These are phyloP conservation scores for Kentomonas sorsogonicus DNA, from an alignment of 208 protist species.

Conservation along the genomic window DNA sequence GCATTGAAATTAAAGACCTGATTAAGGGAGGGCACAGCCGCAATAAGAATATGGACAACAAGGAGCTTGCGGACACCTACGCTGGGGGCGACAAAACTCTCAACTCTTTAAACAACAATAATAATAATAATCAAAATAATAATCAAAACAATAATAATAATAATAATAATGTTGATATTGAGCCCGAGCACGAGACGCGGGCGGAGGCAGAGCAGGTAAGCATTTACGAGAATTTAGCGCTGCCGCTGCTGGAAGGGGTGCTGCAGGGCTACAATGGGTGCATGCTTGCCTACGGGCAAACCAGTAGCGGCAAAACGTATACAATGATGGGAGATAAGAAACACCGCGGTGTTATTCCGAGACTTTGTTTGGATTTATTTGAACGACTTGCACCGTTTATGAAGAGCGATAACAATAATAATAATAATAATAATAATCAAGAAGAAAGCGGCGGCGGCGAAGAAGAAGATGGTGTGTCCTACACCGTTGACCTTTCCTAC, in stretches of 20 bases:
- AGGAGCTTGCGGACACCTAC: slow-evolving; percentile 5
- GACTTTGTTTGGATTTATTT: slow-evolving; percentile 59
- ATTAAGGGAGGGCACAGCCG: neutral
- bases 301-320: slow-evolving; percentile 91
- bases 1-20: slow-evolving; percentile 24
- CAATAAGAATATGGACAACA: neutral
- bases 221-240: slow-evolving; percentile 39
- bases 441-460: neutral
- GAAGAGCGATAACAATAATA: slow-evolving; percentile 13
- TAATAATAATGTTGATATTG: slow-evolving; percentile 7
- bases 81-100: neutral
- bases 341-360: slow-evolving; percentile 73
- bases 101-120: neutral
- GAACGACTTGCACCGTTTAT: too few relatives aligned
- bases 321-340: slow-evolving; percentile 82
- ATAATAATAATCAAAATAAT: neutral
- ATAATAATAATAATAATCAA: neutral
- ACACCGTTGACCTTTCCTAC: slow-evolving; percentile 54
- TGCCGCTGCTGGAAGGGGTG: slow-evolving; percentile 39
- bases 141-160: slow-evolving; percentile 6
- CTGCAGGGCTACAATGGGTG: slow-evolving; percentile 70
- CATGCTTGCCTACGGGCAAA: slow-evolving; percentile 91
- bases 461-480: neutral
- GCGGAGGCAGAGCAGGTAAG: slow-evolving; percentile 50
- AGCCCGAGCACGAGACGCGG: slow-evolving; percentile 19